Evolutionary conservation across 129 eudicot species (phyloP), one percentile per base, ranked within the genome.

Genomic region (Gnaphalium uliginosum): DNA sequence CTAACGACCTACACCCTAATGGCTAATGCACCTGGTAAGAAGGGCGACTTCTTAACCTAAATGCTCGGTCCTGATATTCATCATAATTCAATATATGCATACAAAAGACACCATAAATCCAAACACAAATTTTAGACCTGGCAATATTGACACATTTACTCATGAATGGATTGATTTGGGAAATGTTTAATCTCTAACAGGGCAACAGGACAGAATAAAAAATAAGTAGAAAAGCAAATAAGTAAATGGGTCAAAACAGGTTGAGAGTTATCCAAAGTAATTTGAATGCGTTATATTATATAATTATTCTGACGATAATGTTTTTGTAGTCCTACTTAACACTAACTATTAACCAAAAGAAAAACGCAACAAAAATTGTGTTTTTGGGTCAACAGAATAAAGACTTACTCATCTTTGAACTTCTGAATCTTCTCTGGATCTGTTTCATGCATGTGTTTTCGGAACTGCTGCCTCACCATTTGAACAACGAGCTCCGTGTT

Each of bases 351-450:
- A 6, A n/a, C n/a, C n/a, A n/a, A n/a, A n/a, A n/a, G n/a, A n/a
- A n/a, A n/a, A n/a, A n/a, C n/a, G n/a, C 64, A 58, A 22, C 32
- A 21, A 59, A 26, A 2, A 59, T 8, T 22, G 30, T 14, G 27
- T 23, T 59, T 7, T 23, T 1, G 27, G 65, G 65, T 59, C 65
- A 4, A 18, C 53, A 6, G 56, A 59, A 64, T 37, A 57, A 62
- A 68, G 76, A 82, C 95, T 88, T 85, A 93, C 98, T 90, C 89
- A 22, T 93, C 98, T 78, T 85, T 87, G 75, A 85, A 65, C 85
- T 88, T 83, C 83, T 90, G 91, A 80, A 93, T 90, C 84, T 85
- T 93, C 72, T 93, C 96, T 6, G 97, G 96, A 78, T 93, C 98
- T 18, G 97, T 90, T 75, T 93, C 98, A 66, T 86, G 89, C 91